Conservation (phyloP, 2,329 filamentous ascomycete genomes). For the Madurella fahalii region DNA sequence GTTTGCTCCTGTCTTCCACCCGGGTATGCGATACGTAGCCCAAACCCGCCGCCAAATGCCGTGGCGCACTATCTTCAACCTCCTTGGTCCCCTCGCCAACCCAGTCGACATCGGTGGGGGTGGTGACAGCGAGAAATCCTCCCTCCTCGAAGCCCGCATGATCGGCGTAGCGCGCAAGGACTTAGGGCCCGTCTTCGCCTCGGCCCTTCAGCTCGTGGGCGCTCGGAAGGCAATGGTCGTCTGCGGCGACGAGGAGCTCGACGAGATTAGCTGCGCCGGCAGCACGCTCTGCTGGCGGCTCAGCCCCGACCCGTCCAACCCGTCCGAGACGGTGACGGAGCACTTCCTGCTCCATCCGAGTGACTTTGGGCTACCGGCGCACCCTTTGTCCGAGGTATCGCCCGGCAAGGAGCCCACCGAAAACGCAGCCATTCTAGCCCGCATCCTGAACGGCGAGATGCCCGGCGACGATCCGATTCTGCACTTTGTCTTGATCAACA, state of each 20-base stretch:
- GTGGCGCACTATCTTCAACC: conserved; percentile 96
- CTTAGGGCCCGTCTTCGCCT: conserved; percentile 83
- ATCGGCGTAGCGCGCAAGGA: conserved; percentile 89
- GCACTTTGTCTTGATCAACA: conserved; percentile 92
- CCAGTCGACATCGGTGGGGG: conserved; percentile 63
- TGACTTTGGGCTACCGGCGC: conserved; percentile 80
- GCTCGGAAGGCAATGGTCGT: conserved; percentile 82
- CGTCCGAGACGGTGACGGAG: conserved; percentile 55
- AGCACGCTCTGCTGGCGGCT: conserved; percentile 86
- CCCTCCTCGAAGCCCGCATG: conserved; percentile 76
- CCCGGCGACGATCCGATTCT: conserved; percentile 76
- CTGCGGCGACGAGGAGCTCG: conserved; percentile 90
- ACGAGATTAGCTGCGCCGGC: conserved; percentile 91
- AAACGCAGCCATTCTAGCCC: conserved; percentile 80
- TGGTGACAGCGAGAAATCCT: conserved; percentile 18
- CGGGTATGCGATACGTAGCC: conserved; percentile 86
- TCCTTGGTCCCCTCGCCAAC: conserved; percentile 88
- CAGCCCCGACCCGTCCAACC: conserved; percentile 40
- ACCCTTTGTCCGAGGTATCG: conserved; percentile 73
- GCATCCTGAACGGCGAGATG: conserved; percentile 70
- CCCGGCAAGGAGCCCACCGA: conserved; percentile 80
- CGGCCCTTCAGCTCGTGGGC: conserved; percentile 73
- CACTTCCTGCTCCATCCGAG: conserved; percentile 73
- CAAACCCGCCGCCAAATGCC: conserved; percentile 82
- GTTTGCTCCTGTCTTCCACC: conserved; percentile 94